Evolutionary conservation across 2,329 filamentous ascomycete genomes (phyloP).

Genomic region (Aspergillus sclerotialis): DNA sequence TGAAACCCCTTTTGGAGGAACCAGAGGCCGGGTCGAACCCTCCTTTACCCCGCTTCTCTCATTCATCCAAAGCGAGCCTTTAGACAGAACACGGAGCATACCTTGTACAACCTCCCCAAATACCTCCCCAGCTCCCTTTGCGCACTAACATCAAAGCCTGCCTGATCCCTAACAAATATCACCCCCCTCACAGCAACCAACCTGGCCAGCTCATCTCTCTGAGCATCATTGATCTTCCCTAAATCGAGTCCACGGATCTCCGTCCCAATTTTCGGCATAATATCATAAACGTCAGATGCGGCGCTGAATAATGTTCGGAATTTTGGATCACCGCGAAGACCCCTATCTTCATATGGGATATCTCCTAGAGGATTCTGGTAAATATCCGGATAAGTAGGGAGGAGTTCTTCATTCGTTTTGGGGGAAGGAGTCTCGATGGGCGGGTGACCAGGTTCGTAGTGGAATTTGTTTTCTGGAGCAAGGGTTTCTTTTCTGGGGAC

Average conservation of each 20-base stretch:
- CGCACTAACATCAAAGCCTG: conserved; percentile 47
- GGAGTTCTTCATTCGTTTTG: conserved; percentile 48
- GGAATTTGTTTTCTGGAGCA: conserved; percentile 25
- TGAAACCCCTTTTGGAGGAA: too few species aligned
- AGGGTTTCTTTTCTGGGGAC: conserved; percentile 13
- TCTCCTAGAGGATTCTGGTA: conserved; percentile 46
- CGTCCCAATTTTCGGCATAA: conserved; percentile 50
- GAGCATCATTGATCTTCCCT: conserved; percentile 42
- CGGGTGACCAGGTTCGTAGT: conserved; percentile 45
- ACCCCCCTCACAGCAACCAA: conserved; percentile 50
- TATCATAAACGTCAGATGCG: conserved; percentile 51
- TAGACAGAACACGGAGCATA: conserved; percentile 5
- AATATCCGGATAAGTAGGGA: conserved; percentile 47
- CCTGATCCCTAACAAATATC: conserved; percentile 52
- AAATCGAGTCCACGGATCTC: conserved; percentile 48
- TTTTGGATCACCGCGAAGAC: conserved; percentile 46
- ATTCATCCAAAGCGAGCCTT: too few species aligned
- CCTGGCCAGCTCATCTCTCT: conserved; percentile 49
- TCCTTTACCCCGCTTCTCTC: too few species aligned
- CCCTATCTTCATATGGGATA: conserved; percentile 47
- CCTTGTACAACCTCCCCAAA: conserved; percentile 48
- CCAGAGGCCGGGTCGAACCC: too few species aligned
- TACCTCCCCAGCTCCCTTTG: conserved; percentile 47
- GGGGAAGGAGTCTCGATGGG: conserved; percentile 38
- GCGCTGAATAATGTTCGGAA: conserved; percentile 47